Base-by-base conservation (phyloP, 257 asterid species). In the Solanum ahanhuiri region DNA sequence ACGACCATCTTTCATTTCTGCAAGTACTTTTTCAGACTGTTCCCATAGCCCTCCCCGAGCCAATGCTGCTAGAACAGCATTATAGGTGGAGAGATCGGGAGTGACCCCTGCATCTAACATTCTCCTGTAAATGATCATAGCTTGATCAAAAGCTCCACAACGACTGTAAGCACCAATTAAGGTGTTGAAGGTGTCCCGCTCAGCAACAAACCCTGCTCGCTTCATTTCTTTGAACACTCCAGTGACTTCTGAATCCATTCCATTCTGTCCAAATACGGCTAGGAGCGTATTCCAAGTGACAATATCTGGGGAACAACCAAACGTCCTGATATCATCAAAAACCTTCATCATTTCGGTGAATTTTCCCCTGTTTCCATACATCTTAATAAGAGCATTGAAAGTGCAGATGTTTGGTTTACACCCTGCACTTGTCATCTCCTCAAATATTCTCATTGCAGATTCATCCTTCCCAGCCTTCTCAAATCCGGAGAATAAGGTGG, bases 201-300 rank as follows among this genome's bases (percentile, higher is more conserved):
- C 98, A 18, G 98, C 95, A 64, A 94, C 93, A 82, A 96, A 95
- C 0, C 99, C 99, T 1, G 98, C 93, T 63, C 98, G 90, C 87
- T 96, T 96, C 99, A 96, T 95, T 81, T 96, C 99, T 84, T 81
- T 92, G 89, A 96, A 95, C 86, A 96, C 98, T 22, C 98, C 99
- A 3, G 96, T 93, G 3, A 96, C 97, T 88, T 96, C 98, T 0
- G 93, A 89, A 89, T 95, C 95, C 99, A 95, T 93, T 73, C 96
- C 98, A 20, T 93, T 96, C 91, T 92, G 98, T 87, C 99, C 99
- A 90, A 96, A 96, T 87, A 96, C 98, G 0, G 99, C 97, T 81
- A 96, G 88, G 31, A 96, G 98, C 0, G 99, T 94, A 86, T 96
- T 96, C 99, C 99, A 96, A 30, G 99, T 96, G 57, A 96, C 98